A percentile compares a stretch with the other conserved stretches of the same genome.
Conservation (phyloP, 805 yeast species). For the Groenewaldozyma salmanticensis region DNA sequence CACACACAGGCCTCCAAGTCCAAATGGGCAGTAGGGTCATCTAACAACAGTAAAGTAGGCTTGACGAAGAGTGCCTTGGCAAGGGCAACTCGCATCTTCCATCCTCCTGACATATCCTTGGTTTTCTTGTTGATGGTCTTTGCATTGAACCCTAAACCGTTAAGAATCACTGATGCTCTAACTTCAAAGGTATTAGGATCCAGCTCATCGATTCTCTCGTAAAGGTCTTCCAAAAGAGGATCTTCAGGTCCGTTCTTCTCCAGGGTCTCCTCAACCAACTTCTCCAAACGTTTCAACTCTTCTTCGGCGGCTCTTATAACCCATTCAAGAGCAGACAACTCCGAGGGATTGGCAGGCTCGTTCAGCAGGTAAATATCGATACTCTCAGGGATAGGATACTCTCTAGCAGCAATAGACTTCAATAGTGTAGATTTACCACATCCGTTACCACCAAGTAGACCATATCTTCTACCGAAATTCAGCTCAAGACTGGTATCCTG, state of each 20-base stretch:
- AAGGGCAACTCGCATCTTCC: conserved; percentile 99
- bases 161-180: conserved; percentile 89
- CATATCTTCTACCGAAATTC: conserved; percentile 96
- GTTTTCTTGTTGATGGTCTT: conserved; percentile 85
- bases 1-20: conserved; percentile 99
- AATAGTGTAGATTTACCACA: conserved; percentile 97
- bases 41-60: conserved; percentile 88
- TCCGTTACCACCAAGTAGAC: conserved; percentile 96
- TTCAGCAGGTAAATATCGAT: conserved; percentile 89
- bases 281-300: conserved; percentile 86
- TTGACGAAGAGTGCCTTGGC: conserved; percentile 97
- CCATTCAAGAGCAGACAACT: conserved; percentile 84
- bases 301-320: conserved; percentile 95
- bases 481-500: conserved; percentile 89
- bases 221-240: conserved; percentile 71
- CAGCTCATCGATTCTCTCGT: conserved; percentile 92
- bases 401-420: conserved; percentile 90
- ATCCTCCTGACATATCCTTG: conserved; percentile 99
- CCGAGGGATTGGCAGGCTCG: conserved; percentile 96
- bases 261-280: conserved; percentile 78
- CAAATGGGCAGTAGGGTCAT: conserved; percentile 99
- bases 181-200: conserved; percentile 95
- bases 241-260: conserved; percentile 93
- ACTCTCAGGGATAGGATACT: conserved; percentile 86
- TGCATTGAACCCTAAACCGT: conserved; percentile 93